phyloP scores from a whole-genome alignment of 441 rosid species.

The Erodium moschatum region DNA sequence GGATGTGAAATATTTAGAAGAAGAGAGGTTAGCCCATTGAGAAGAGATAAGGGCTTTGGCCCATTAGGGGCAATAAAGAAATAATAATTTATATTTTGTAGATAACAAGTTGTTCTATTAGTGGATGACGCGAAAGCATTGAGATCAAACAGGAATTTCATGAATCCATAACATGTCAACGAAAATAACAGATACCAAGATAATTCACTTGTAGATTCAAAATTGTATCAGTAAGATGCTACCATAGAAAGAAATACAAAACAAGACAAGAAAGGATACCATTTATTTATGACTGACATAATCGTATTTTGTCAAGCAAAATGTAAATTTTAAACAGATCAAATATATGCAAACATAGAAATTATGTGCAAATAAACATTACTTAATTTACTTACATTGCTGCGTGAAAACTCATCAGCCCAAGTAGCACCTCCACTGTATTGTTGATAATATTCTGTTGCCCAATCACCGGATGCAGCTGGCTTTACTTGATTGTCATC shows the following conservation, averaged over 20 bases:
- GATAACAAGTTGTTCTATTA: too few relatives aligned
- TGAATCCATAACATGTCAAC: too few relatives aligned
- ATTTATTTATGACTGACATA: not conserved
- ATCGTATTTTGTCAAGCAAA: not conserved
- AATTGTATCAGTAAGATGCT: not conserved
- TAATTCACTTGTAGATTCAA: not conserved
- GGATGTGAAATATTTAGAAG: too few relatives aligned
- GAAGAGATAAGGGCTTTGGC: too few relatives aligned
- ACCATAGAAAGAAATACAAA: not conserved
- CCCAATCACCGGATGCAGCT: constrained; percentile 75
- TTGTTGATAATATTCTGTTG: constrained; percentile 75
- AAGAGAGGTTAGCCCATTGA: too few relatives aligned
- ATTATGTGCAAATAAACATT: not conserved
- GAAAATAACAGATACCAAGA: too few relatives aligned
- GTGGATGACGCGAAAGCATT: too few relatives aligned
- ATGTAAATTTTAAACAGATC: not conserved
- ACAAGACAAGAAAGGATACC: not conserved
- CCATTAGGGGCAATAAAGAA: too few relatives aligned
- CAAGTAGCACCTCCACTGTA: constrained; percentile 57
- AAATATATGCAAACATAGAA: not conserved
- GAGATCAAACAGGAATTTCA: too few relatives aligned
- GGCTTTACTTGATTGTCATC: constrained; percentile 89
- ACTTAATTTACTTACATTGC: constrained; percentile 33
- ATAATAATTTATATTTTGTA: too few relatives aligned
- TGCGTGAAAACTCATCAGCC: constrained; percentile 73